These are phyloP conservation scores for Thielaviopsis punctulata DNA, from an alignment of 2,329 filamentous ascomycete genomes.

Conservation along the genomic window DNA sequence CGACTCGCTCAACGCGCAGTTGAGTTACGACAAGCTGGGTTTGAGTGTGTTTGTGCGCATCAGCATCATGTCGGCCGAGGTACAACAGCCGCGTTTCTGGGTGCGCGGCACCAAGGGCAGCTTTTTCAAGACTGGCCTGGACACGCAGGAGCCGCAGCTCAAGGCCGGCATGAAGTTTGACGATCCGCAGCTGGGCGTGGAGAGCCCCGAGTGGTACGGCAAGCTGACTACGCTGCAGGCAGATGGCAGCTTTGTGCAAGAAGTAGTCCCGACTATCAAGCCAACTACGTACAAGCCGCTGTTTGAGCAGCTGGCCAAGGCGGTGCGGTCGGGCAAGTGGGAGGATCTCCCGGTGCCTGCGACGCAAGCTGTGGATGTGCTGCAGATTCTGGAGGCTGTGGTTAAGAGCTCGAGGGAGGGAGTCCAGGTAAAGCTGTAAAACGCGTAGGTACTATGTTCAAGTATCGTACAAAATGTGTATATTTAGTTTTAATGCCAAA, in stretches of 20 bases:
- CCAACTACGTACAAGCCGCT: conserved; percentile 52
- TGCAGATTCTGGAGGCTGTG: conserved; percentile 35
- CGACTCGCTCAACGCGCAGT: conserved; percentile 43
- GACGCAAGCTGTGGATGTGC: conserved; percentile 33
- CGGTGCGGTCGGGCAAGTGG: conserved; percentile 29
- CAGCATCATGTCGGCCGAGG: conserved; percentile 53
- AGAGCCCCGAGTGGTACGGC: conserved; percentile 38
- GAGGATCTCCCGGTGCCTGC: conserved; percentile 36
- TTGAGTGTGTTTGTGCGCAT: conserved; percentile 51
- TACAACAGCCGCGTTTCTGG: conserved; percentile 58
- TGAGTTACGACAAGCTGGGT: conserved; percentile 43
- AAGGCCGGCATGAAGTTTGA: conserved; percentile 43
- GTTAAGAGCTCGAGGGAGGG: conserved; percentile 32
- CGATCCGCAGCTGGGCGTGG: conserved; percentile 47
- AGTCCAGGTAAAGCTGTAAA: conserved; percentile 21
- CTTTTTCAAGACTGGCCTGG: conserved; percentile 55
- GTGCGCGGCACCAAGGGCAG: conserved; percentile 56
- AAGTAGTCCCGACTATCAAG: conserved; percentile 38
- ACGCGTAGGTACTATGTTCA: not conserved
- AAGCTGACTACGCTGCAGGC: conserved; percentile 37
- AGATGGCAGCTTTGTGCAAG: conserved; percentile 32
- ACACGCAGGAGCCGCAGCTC: conserved; percentile 61
- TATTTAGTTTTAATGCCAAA: not conserved
- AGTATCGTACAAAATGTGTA: not conserved
- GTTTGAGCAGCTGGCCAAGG: conserved; percentile 37